Base-by-base conservation (phyloP, 2,329 filamentous ascomycete genomes). In the Aspergillus sclerotialis region DNA sequence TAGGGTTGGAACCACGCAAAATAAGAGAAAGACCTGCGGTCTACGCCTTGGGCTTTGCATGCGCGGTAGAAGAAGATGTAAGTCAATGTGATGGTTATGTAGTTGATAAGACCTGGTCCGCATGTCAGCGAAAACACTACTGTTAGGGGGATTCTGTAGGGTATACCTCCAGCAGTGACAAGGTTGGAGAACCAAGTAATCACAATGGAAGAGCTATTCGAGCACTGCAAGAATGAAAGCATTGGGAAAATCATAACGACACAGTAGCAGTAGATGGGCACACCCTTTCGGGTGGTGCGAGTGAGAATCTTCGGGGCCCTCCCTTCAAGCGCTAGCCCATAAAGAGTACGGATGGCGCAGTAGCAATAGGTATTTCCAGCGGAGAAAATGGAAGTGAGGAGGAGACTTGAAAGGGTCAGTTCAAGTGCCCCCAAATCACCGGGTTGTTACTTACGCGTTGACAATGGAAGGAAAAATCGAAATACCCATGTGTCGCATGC, bases 41-140 rank as follows among this genome's bases (percentile, higher is more conserved):
- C 67, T 28, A 75, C 29, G 2, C 66, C 65, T 44, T 75, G 72
- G 1, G 60, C 69, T 46, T 69, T 63, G 46, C 61, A 61, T 4
- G 75, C 75, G 30, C 66, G 64, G 60, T 75, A 70, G 63, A 77
- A 80, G 49, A 60, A 69, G 38, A 78, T 63, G 55, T 75, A 79
- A n/a, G 74, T 79, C 15, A 71, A 52, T 29, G 62, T 63, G 62
- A 78, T 78, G 52, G 74, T 66, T 39, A 81, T 68, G 56, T 77
- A 82, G 61, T 79, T 75, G 55, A 82, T 78, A 9, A 57, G 36
- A 10, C 19, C 53, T 51, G 31, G 26, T 21, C 23, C 36, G 29
- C 11, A 19, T 29, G 10, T 43, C 44, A 33, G 39, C 34, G 16
- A 78, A n/a, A n/a, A n/a, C n/a, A n/a, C n/a, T n/a, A n/a, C n/a